These are phyloP conservation scores for Malus hybrid DNA, from an alignment of 331 rosid species.

Conservation along the genomic window DNA sequence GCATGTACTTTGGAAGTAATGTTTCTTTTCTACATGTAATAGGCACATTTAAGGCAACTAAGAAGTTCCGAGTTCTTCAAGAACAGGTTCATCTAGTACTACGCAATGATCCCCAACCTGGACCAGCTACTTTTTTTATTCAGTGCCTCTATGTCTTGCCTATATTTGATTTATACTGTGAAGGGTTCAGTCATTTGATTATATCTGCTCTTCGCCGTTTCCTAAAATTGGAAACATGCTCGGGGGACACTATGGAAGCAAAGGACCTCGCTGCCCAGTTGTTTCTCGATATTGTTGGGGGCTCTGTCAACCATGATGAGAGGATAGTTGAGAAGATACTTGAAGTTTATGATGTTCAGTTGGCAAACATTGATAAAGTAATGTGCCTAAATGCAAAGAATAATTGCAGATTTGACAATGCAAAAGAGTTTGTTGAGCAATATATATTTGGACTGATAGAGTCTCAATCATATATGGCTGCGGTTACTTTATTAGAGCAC, in stretches of 20 bases:
- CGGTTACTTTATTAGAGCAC: constrained; percentile 76
- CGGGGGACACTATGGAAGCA: constrained; percentile 34
- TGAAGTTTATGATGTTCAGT: constrained; percentile 58
- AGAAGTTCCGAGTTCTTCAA: constrained; percentile 88
- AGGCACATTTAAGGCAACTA: constrained; percentile 86
- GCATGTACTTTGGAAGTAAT: not conserved
- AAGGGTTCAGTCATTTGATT: constrained; percentile 85
- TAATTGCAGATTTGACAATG: constrained; percentile 33
- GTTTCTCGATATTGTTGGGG: constrained; percentile 53
- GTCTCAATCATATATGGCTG: constrained; percentile 51
- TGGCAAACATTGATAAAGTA: constrained; percentile 50
- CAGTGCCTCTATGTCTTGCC: constrained; percentile 76
- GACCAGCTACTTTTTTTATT: constrained; percentile 72
- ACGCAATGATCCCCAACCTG: constrained; percentile 72
- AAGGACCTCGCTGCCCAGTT: constrained; percentile 65
- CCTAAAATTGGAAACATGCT: constrained; percentile 35
- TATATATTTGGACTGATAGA: constrained; percentile 52
- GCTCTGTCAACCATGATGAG: constrained; percentile 62
- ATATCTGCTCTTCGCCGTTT: constrained; percentile 68
- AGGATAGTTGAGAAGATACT: constrained; percentile 59
- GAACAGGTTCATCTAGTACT: constrained; percentile 66
- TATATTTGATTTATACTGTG: constrained; percentile 49
- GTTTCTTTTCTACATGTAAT: constrained; percentile 17
- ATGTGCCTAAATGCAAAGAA: constrained; percentile 37
- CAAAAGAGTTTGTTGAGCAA: constrained; percentile 46